Evolutionary conservation across 306 rosid species (phyloP).

Genomic region (Glycine soja): DNA sequence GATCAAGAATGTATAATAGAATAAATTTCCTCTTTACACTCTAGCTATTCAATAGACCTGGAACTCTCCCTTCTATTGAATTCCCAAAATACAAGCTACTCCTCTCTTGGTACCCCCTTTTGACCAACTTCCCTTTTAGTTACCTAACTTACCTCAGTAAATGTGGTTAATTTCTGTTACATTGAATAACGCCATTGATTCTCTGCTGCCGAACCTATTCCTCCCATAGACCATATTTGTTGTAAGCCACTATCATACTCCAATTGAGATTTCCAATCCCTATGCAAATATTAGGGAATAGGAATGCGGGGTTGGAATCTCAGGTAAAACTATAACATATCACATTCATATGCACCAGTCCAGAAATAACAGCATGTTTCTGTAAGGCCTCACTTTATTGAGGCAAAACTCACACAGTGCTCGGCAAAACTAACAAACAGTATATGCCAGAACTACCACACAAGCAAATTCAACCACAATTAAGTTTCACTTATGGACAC

Average conservation of each 20-base stretch:
- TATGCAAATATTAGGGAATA: not conserved
- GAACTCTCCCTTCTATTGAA: slow-evolving; percentile 12
- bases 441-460: not conserved
- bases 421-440: too few species aligned
- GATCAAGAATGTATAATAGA: not conserved
- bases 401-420: too few species aligned
- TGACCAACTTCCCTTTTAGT: not conserved
- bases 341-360: too few species aligned
- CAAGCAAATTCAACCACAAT: not conserved
- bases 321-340: too few species aligned
- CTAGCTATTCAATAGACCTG: not conserved
- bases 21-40: too few species aligned
- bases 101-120: too few species aligned
- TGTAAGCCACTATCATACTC: not conserved
- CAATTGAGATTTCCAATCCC: not conserved
- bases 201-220: not conserved
- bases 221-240: not conserved
- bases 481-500: not conserved
- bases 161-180: not conserved
- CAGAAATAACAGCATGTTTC: too few species aligned
- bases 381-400: too few species aligned
- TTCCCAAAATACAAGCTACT: not conserved
- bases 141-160: not conserved
- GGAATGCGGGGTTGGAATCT: too few species aligned
- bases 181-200: not conserved